Evolutionary conservation across 352 stramenopile species (phyloP).

Genomic region (Saprolegnia diclina): DNA sequence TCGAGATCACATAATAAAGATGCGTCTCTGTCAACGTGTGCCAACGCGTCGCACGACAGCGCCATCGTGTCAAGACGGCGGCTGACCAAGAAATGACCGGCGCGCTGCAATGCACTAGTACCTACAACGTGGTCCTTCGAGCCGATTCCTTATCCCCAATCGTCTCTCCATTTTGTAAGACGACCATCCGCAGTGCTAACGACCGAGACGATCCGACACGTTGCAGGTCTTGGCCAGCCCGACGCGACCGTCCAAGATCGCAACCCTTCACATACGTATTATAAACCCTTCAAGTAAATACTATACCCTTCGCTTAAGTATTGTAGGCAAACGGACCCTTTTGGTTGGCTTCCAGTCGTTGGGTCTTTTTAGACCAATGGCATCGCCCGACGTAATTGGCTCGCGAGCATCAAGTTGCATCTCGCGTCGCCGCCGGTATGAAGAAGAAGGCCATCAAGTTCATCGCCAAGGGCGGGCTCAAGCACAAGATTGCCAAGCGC

Average conservation of each 20-base stretch:
- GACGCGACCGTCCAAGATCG: not conserved
- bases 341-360: not conserved
- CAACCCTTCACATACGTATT: not conserved
- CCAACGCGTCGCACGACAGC: no score
- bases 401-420: not conserved
- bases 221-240: no score
- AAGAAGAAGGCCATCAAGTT: slow-evolving; percentile 87
- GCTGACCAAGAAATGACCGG: no score
- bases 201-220: no score
- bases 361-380: not conserved
- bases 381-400: not conserved
- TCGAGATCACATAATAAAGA: no score
- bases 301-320: not conserved
- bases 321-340: not conserved
- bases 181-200: no score
- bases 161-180: no score
- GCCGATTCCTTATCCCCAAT: no score
- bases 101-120: no score
- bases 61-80: no score
- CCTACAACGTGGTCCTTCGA: no score
- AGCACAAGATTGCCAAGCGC: slow-evolving; percentile 78
- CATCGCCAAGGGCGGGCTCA: slow-evolving; percentile 72
- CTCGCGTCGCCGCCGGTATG: not conserved
- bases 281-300: not conserved
- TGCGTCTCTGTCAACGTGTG: no score